Conservation (phyloP, 495 filamentous ascomycete genomes). For the Glutinoglossum americanum region DNA sequence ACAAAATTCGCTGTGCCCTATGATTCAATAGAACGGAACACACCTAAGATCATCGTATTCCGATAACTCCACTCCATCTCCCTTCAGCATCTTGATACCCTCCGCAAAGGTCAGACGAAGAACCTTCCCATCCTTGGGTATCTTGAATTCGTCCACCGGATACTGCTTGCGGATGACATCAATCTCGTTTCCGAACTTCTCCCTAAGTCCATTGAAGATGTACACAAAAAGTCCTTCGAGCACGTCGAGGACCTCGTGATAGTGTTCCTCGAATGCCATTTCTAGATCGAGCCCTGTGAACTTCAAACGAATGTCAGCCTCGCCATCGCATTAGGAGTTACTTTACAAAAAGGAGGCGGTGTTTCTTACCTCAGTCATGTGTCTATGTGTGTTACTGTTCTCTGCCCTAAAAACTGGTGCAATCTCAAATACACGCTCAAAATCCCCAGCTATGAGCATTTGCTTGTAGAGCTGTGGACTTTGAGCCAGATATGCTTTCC, state of each 20-base stretch:
- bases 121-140: slow-evolving; percentile 46
- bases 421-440: slow-evolving; percentile 22
- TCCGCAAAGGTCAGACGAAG: slow-evolving; percentile 71
- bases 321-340: not conserved
- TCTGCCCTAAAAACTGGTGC: slow-evolving; percentile 25
- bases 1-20: not conserved
- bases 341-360: not conserved
- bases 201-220: slow-evolving; percentile 22
- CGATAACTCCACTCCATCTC: slow-evolving; percentile 50
- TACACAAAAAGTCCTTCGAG: slow-evolving; percentile 22
- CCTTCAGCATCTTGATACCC: slow-evolving; percentile 59
- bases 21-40: slow-evolving; percentile 11
- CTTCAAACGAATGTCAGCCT: slow-evolving; percentile 2
- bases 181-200: slow-evolving; percentile 18
- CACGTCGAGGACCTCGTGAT: slow-evolving; percentile 23
- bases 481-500: slow-evolving; percentile 21
- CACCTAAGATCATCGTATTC: slow-evolving; percentile 64
- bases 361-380: slow-evolving; percentile 18
- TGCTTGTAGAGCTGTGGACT: slow-evolving; percentile 26
- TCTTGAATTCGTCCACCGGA: slow-evolving; percentile 22
- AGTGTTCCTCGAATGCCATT: slow-evolving; percentile 24
- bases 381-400: slow-evolving; percentile 24
- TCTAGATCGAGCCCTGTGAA: slow-evolving; percentile 25
- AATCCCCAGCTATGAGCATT: slow-evolving; percentile 21
- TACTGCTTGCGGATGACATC: slow-evolving; percentile 20